These are phyloP conservation scores for Rubia balearica DNA, from an alignment of 305 asterid species.

Conservation along the genomic window DNA sequence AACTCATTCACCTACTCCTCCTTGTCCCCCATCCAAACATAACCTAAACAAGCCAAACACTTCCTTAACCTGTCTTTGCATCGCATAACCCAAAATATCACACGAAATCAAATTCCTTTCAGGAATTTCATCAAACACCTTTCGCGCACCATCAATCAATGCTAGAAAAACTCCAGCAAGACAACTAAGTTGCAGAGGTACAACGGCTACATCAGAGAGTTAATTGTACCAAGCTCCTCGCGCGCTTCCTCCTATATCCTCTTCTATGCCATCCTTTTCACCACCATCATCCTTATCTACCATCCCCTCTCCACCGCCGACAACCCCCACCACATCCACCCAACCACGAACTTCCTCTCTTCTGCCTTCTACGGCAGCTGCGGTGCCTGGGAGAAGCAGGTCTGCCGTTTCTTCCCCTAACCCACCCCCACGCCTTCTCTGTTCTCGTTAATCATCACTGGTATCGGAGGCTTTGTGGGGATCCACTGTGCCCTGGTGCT, in stretches of 20 bases:
- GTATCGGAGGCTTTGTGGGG: constrained; percentile 85
- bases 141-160: too few relatives aligned
- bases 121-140: too few relatives aligned
- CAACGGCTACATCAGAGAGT: constrained; percentile 75
- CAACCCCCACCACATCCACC: constrained; percentile 31
- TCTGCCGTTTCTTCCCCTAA: constrained; percentile 71
- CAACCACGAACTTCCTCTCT: constrained; percentile 49
- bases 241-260: constrained; percentile 72
- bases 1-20: too few relatives aligned
- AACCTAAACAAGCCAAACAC: too few relatives aligned
- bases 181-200: constrained; percentile 72
- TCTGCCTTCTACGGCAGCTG: constrained; percentile 65
- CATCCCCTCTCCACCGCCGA: constrained; percentile 40
- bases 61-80: too few relatives aligned
- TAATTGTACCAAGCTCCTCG: constrained; percentile 68
- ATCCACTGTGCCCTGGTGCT: constrained; percentile 67
- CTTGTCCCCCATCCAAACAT: too few relatives aligned
- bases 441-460: constrained; percentile 51
- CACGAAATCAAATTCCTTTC: too few relatives aligned
- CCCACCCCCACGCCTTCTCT: constrained; percentile 63
- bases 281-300: constrained; percentile 60
- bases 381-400: constrained; percentile 72
- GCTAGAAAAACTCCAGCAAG: constrained; percentile 39
- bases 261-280: constrained; percentile 63
- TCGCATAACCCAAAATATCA: too few relatives aligned